Evolutionary conservation across 768 basidiomycete species (phyloP), one percentile per base, ranked within the genome.

Genomic region (Termitomyces sp.): DNA sequence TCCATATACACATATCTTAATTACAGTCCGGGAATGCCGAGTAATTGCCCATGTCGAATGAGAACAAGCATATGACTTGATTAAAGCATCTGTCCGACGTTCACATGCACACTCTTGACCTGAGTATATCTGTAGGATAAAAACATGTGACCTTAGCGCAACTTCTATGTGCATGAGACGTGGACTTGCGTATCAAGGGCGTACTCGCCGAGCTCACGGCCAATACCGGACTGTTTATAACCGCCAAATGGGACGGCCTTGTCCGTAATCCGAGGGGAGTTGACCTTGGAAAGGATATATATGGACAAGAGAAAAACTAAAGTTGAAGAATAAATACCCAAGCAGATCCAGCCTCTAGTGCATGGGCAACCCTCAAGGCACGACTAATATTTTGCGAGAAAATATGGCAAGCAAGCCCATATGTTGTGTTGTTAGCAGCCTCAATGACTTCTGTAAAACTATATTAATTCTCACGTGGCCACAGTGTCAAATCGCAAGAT

Each of bases 181-280:
- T 1, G 42, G 4, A 62, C 62, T 22, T 40, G 65, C 67, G 58
- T 68, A 16, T 67, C 68, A 7, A 68, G 54, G 9, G 67, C 68
- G 38, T 69, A 68, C 36, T 68, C 60, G 4, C 67, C 68, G 8
- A 68, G 61, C 55, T 69, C 68, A 6, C 67, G 55, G 2, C 68
- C 66, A 24, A 66, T 65, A 4, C 66, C 66, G n/a, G 67, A 69
- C 32, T 66, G 65, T 54, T 68, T 69, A 58, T 62, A 69, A 24
- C 69, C 69, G 18, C 69, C 69, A 32, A 70, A 70, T 16, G 68
- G 68, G 5, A 70, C 61, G 12, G 52, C 43, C 7, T 53, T 53
- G 7, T 66, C 63, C 1, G 45, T 33, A 4, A 53, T 20, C 16
- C 63, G 63, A 6, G 61, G 49, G 26, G 63, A 65, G 45, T 67